Base-by-base conservation (phyloP, 768 basidiomycete genomes). In the Psilocybe sp. region DNA sequence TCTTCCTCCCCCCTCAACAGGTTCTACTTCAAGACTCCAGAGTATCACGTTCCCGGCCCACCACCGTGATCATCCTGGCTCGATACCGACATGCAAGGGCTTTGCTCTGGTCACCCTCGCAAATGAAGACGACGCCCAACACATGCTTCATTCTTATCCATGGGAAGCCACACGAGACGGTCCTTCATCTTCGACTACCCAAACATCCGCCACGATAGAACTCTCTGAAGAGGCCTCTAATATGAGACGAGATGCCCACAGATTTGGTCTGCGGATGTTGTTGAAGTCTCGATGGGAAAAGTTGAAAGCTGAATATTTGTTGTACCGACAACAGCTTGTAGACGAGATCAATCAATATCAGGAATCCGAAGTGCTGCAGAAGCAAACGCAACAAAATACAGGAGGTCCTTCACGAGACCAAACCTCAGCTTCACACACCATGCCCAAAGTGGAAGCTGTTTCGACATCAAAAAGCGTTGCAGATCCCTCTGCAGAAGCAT, bases 31-130 rank as follows among this genome's bases (percentile, higher is more conserved):
- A 16, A 66, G 64, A 16, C 60, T 90, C 4, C 83, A 91, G 60
- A 54, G 62, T 34, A 70, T 92, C 37, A 53, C 65, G 1, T 72
- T 88, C 20, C 86, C 84, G 11, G 71, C 79, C 0, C 86, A 90
- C 57, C 78, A 84, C 60, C 75, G 78, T 42, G 87, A 88, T 60
- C 73, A 72, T 45, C 75, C 79, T 12, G 79, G 68, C 2, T 74
- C 77, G 19, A 56, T 67, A 12, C 80, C 85, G 2, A 78, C 75
- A 47, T 85, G 78, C 64, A 91, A 86, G 70, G 86, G 87, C 1
- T 92, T 91, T 53, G 87, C 88, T 0, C 77, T 92, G 23, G 69
- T 92, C 47, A 81, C 81, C 0, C 69, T 92, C 39, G 63, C 70
- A 2, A 50, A 65, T 4, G 33, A 60, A 1, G 63, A 68, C 1